A percentile compares a stretch with the other conserved stretches of the same genome.
Evolutionary conservation across 2,329 filamentous ascomycete genomes (phyloP).

Genomic region (Trichoderma arundinaceum): DNA sequence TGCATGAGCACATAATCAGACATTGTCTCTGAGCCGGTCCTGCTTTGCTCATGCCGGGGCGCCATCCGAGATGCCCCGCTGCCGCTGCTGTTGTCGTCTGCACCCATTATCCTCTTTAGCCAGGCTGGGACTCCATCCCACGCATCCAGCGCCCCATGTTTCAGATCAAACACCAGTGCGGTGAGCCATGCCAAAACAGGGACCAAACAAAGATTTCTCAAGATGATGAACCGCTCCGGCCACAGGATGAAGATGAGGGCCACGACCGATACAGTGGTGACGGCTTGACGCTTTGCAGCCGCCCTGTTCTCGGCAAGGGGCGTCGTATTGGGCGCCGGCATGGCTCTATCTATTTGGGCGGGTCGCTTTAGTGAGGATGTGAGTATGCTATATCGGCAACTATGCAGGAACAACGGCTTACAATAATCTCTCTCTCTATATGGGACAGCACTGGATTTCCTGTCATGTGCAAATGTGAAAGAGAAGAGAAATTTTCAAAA

Average conservation of each 20-base stretch:
- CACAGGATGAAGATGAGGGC: slow-evolving; percentile 21
- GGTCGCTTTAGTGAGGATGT: not conserved
- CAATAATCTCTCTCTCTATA: not conserved
- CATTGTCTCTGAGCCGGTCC: not conserved
- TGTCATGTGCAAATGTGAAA: not conserved
- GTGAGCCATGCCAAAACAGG: slow-evolving; percentile 22
- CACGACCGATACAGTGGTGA: slow-evolving; percentile 16
- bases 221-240: slow-evolving; percentile 23
- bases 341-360: not conserved
- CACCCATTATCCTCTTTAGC: slow-evolving; percentile 25
- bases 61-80: not conserved
- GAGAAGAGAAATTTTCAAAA: not conserved
- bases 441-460: not conserved
- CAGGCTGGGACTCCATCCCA: slow-evolving; percentile 26
- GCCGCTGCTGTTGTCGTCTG: slow-evolving; percentile 3
- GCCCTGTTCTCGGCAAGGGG: slow-evolving; percentile 7
- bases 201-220: slow-evolving; percentile 17
- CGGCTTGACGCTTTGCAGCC: slow-evolving; percentile 27
- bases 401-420: not conserved
- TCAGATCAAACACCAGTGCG: slow-evolving; percentile 18
- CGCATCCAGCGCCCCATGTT: slow-evolving; percentile 14
- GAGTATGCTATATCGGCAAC: not conserved
- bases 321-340: not conserved
- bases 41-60: not conserved
- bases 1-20: not conserved